Conservation (phyloP, 129 eudicot species). For the Flaveria brownii region DNA sequence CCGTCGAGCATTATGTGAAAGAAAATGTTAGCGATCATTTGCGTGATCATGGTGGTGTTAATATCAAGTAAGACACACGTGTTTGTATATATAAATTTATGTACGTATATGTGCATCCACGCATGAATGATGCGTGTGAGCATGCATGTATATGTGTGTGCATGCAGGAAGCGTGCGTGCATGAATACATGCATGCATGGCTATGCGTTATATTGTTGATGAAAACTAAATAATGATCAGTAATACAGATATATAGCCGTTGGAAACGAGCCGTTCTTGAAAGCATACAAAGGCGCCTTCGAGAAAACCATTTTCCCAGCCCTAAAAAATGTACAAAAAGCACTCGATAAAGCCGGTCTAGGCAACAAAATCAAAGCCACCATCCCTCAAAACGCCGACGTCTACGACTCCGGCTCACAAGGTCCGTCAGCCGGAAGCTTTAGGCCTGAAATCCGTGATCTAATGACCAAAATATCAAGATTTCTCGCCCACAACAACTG, state of each 20-base stretch:
- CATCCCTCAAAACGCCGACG: conserved; percentile 54
- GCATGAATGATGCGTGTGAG: not conserved
- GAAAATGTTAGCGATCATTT: conserved; percentile 42
- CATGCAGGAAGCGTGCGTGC: not conserved
- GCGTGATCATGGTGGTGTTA: conserved; percentile 36
- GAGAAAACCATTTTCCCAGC: conserved; percentile 43
- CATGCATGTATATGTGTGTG: not conserved
- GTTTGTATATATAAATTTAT: not conserved
- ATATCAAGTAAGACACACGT: conserved; percentile 40
- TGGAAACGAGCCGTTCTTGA: conserved; percentile 59
- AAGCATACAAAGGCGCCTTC: conserved; percentile 46
- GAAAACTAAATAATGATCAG: not conserved
- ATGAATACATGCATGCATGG: not conserved
- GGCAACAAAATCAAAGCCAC: conserved; percentile 45
- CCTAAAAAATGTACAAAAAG: conserved; percentile 49
- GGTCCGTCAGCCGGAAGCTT: conserved; percentile 49
- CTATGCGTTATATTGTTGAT: not conserved
- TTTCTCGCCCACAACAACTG: conserved; percentile 28
- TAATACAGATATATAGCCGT: conserved; percentile 49
- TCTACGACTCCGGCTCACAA: conserved; percentile 33
- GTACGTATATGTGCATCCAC: not conserved
- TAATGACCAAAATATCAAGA: conserved; percentile 38
- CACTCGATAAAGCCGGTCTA: conserved; percentile 46
- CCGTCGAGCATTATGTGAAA: conserved; percentile 44
- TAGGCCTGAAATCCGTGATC: conserved; percentile 39